phyloP scores from a whole-genome alignment of 1,139 yeast genomes.

The Yarrowia galli region DNA sequence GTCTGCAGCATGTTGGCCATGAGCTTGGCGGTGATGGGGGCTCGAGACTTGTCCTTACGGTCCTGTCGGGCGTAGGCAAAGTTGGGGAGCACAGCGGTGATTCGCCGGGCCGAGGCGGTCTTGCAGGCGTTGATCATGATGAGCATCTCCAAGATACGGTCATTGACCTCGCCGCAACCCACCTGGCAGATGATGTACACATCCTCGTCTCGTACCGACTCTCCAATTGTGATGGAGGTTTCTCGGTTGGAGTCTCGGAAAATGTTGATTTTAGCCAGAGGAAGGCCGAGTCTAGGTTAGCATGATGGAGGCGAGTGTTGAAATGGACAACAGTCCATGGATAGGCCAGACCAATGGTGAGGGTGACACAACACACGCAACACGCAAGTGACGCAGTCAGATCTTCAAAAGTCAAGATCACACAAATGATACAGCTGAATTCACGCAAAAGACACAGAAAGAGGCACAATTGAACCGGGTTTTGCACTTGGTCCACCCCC shows the following conservation, averaged over 20 bases:
- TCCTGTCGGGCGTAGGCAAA: constrained; percentile 99
- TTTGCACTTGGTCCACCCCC: too few relatives aligned
- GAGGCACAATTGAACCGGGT: too few relatives aligned
- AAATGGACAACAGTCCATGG: too few relatives aligned
- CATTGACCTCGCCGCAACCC: constrained; percentile 89
- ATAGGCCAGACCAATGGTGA: too few relatives aligned
- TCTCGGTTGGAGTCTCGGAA: constrained; percentile 67
- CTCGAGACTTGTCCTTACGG: constrained; percentile 93
- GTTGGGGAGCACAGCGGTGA: constrained; percentile 93
- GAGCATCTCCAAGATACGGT: constrained; percentile 81
- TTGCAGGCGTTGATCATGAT: constrained; percentile 94
- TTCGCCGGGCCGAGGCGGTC: constrained; percentile 92
- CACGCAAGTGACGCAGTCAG: too few relatives aligned
- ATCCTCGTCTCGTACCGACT: constrained; percentile 96
- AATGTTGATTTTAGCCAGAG: constrained; percentile 53
- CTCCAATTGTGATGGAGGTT: constrained; percentile 90
- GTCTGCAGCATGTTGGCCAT: constrained; percentile 94
- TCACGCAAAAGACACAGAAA: too few relatives aligned
- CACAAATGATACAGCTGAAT: too few relatives aligned
- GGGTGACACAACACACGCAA: too few relatives aligned
- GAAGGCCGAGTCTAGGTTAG: constrained; percentile 49
- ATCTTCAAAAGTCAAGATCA: too few relatives aligned
- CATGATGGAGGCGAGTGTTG: neutral
- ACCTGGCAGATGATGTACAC: constrained; percentile 79
- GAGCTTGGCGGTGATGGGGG: constrained; percentile 95